These are phyloP conservation scores for Malassezia obtusa DNA, from an alignment of 1,284 basidiomycete genomes.

Conservation along the genomic window DNA sequence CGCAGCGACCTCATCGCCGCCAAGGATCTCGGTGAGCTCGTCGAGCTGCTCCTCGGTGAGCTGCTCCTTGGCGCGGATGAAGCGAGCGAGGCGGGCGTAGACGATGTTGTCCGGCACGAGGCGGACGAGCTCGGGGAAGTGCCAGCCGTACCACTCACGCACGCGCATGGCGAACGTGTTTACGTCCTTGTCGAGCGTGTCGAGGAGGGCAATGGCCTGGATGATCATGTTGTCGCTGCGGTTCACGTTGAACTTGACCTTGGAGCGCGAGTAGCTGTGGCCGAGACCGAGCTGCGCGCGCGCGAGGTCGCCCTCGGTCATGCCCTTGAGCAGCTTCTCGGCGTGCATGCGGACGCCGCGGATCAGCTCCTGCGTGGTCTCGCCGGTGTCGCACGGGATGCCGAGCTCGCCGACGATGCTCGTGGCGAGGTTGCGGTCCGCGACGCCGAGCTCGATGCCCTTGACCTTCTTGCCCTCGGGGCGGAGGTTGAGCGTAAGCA, in stretches of 20 bases:
- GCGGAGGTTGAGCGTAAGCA: conserved; percentile 79
- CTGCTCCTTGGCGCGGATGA: conserved; percentile 74
- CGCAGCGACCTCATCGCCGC: conserved; percentile 74
- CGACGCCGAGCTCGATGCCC: conserved; percentile 69
- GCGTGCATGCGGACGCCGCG: conserved; percentile 89
- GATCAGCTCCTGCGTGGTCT: conserved; percentile 75
- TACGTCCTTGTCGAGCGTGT: conserved; percentile 99
- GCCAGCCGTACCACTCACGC: conserved; percentile 99
- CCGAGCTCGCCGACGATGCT: conserved; percentile 69
- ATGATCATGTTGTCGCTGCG: conserved; percentile 99
- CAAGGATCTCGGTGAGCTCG: conserved; percentile 71
- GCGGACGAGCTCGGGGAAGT: conserved; percentile 93
- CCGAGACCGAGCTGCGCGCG: conserved; percentile 85
- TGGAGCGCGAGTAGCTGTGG: conserved; percentile 93
- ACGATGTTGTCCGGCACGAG: conserved; percentile 90
- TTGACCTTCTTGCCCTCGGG: conserved; percentile 66
- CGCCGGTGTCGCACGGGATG: conserved; percentile 78
- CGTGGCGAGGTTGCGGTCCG: conserved; percentile 67
- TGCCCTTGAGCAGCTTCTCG: conserved; percentile 72
- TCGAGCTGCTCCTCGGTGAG: conserved; percentile 61
- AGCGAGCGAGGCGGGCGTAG: conserved; percentile 76
- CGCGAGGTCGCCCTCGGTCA: conserved; percentile 76
- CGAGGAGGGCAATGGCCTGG: conserved; percentile 93
- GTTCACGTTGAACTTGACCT: conserved; percentile 96
- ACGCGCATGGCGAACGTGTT: conserved; percentile 98